These are phyloP conservation scores for Nakazawaea wickerhamii DNA, from an alignment of 805 yeast species.

Conservation along the genomic window DNA sequence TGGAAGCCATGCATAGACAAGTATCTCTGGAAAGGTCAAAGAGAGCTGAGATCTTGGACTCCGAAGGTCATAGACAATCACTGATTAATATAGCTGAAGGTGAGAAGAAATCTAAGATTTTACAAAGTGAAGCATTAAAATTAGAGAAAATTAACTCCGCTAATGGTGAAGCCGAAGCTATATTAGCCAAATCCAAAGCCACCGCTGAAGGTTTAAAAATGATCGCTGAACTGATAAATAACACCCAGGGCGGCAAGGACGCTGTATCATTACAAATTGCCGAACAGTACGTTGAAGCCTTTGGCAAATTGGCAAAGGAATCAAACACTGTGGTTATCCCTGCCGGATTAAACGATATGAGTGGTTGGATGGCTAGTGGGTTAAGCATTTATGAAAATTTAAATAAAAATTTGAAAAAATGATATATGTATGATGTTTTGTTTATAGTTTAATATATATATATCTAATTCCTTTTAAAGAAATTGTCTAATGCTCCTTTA, in stretches of 20 bases:
- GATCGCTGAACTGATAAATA: constrained; percentile 61
- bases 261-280: constrained; percentile 80
- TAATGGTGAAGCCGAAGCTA: constrained; percentile 70
- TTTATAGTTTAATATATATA: not conserved
- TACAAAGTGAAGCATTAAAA: constrained; percentile 70
- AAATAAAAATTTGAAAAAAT: too few species aligned
- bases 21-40: constrained; percentile 84
- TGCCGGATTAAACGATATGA: constrained; percentile 66
- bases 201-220: constrained; percentile 64
- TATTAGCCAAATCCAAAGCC: constrained; percentile 60
- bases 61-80: constrained; percentile 78
- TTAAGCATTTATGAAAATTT: constrained; percentile 63
- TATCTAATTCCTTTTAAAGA: constrained; percentile 38
- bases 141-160: constrained; percentile 61
- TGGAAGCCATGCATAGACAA: constrained; percentile 89
- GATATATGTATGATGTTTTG: too few species aligned
- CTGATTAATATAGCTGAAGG: constrained; percentile 84
- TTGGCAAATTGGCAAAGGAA: constrained; percentile 78
- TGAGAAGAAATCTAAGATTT: constrained; percentile 60
- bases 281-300: constrained; percentile 76
- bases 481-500: constrained; percentile 65
- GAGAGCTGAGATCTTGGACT: constrained; percentile 80
- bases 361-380: constrained; percentile 72
- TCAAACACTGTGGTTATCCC: constrained; percentile 75
- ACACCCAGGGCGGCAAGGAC: constrained; percentile 61